Evolutionary conservation across 2,329 filamentous ascomycete genomes (phyloP).

Genomic region (Teratosphaeria gauchensis): DNA sequence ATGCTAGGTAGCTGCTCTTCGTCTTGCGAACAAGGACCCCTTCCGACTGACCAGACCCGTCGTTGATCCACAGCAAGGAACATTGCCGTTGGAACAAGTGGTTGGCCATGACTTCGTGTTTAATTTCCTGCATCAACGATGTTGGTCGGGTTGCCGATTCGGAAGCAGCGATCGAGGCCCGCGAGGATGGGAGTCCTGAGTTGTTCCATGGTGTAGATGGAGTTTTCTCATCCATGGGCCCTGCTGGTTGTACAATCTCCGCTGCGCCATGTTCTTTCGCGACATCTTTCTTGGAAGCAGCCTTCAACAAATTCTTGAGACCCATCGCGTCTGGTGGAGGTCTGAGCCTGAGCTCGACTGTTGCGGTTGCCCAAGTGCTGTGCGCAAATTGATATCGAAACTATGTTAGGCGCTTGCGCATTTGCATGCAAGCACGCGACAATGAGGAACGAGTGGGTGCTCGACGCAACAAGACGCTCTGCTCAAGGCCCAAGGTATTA

Average conservation of each 20-base stretch:
- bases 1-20: slow-evolving; percentile 61
- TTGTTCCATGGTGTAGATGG: slow-evolving; percentile 22
- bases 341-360: not conserved
- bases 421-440: no score
- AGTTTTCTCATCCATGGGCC: slow-evolving; percentile 3
- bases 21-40: slow-evolving; percentile 63
- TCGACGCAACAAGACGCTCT: no score
- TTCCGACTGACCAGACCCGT: slow-evolving; percentile 57
- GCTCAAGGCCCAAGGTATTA: no score
- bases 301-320: slow-evolving; percentile 53
- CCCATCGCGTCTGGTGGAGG: slow-evolving; percentile 42
- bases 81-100: slow-evolving; percentile 75
- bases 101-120: slow-evolving; percentile 66
- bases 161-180: slow-evolving; percentile 37
- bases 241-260: slow-evolving; percentile 17
- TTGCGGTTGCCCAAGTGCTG: not conserved
- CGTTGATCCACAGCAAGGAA: slow-evolving; percentile 62
- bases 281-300: slow-evolving; percentile 32
- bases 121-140: slow-evolving; percentile 10
- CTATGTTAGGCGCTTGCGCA: not conserved
- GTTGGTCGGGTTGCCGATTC: slow-evolving; percentile 3
- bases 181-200: slow-evolving; percentile 39
- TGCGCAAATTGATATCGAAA: not conserved
- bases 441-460: no score
- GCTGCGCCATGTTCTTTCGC: slow-evolving; percentile 7